Base-by-base conservation (phyloP, 208 protist genomes). In the Crithidia expoeki region DNA sequence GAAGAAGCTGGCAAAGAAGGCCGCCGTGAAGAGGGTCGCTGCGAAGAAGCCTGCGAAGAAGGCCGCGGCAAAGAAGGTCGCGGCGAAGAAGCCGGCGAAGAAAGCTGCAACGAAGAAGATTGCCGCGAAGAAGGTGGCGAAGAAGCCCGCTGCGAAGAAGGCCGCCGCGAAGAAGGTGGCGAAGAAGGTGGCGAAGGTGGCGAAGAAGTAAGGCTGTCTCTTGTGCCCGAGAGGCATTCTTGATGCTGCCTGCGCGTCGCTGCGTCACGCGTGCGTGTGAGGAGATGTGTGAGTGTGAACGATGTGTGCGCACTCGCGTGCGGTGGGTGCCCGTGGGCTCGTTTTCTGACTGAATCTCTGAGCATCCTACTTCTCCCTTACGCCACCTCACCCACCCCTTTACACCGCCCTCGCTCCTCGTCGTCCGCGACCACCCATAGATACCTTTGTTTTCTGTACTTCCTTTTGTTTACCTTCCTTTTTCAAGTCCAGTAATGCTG, bases 41-140 rank as follows among this genome's bases (percentile, higher is more conserved):
- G 44, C 33, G 21, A 82, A 85, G 74, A 78, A 70, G 74, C 0
- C 72, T 11, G 60, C 73, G 34, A 72, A 73, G 77, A 82, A 82
- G 76, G 32, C 62, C 1, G 65, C 51, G 21, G 47, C 42, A 19
- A 82, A 82, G 73, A 47, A 71, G 32, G 52, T 53, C 9, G 57
- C 36, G 36, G n/a, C 46, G 30, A 72, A 73, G 58, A 76, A 68
- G 53, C 56, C 64, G 0, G 66, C 33, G 33, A 62, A 50, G 57
- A 49, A 30, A 21, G 23, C 57, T 1, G 38, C 36, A 32, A 74
- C n/a, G n/a, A 76, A 57, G 74, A 81, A 66, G n/a, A n/a, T n/a
- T n/a, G 58, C 49, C 1, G 58, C 50, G 32, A 61, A 61, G 53
- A 72, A 72, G 14, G 67, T n/a, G n/a, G n/a, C n/a, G n/a, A n/a